Evolutionary conservation across 169 alveolate genomes (phyloP).

Genomic region (Besnoitia besnoiti): DNA sequence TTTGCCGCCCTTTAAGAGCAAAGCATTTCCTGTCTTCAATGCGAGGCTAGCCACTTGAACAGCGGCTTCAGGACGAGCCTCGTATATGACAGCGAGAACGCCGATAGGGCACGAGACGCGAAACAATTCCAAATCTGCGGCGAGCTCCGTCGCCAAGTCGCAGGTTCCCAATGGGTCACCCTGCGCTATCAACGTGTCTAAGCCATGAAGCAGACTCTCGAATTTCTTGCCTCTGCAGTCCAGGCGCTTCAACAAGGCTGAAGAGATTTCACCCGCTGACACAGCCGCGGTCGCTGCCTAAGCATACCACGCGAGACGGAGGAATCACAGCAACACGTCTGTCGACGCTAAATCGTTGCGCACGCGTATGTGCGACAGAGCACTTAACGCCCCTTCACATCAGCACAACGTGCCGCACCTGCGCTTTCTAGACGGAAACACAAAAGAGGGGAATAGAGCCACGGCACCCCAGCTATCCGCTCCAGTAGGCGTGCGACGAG

Average conservation of each 20-base stretch:
- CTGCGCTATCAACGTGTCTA: not conserved
- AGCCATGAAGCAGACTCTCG: not conserved
- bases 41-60: constrained; percentile 77
- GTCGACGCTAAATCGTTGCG: no score
- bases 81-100: constrained; percentile 75
- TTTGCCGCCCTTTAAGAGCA: constrained; percentile 59
- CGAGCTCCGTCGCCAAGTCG: constrained; percentile 21
- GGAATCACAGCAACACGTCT: not conserved
- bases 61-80: constrained; percentile 79
- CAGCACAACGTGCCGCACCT: no score
- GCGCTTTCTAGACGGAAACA: no score
- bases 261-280: not conserved
- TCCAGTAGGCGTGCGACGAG: no score
- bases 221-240: not conserved
- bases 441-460: no score
- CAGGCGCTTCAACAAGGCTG: not conserved
- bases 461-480: no score
- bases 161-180: constrained; percentile 11
- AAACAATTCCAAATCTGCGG: constrained; percentile 52
- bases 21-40: constrained; percentile 74
- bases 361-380: no score
- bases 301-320: not conserved
- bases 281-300: constrained; percentile 24
- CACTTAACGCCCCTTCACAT: not conserved
- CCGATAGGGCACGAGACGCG: constrained; percentile 78